Evolutionary conservation across 257 asterid species (phyloP).

Genomic region (Handroanthus guayacan): DNA sequence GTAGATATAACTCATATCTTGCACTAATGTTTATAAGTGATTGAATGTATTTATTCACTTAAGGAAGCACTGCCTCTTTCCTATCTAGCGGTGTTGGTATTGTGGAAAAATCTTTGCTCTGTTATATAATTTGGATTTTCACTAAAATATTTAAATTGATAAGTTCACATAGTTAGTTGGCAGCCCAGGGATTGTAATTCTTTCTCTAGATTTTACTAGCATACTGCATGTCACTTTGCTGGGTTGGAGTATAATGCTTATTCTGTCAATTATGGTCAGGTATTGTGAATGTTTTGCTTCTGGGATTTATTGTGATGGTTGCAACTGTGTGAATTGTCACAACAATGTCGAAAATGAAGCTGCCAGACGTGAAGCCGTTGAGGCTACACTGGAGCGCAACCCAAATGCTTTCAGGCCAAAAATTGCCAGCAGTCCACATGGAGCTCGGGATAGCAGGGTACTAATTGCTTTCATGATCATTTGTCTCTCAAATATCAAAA

Average conservation of each 20-base stretch:
- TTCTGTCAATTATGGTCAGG: constrained; percentile 54
- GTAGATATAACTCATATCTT: constrained; percentile 1
- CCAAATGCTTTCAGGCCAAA: constrained; percentile 97
- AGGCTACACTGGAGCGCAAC: constrained; percentile 89
- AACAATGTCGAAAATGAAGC: constrained; percentile 85
- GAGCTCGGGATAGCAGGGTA: constrained; percentile 83
- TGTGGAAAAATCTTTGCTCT: not conserved
- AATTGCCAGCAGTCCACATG: constrained; percentile 93
- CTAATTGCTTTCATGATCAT: not conserved
- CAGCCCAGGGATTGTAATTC: constrained; percentile 8
- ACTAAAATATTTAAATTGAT: not conserved
- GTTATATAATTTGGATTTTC: constrained; percentile 4
- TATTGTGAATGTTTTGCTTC: constrained; percentile 99
- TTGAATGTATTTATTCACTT: constrained; percentile 6
- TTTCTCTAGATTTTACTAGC: constrained; percentile 2
- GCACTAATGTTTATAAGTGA: not conserved
- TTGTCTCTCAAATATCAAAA: not conserved
- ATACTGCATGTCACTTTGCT: constrained; percentile 4
- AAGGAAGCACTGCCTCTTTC: constrained; percentile 13
- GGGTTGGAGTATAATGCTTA: constrained; percentile 18
- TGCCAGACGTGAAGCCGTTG: constrained; percentile 92
- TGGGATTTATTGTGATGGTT: constrained; percentile 90
- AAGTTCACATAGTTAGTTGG: constrained; percentile 3
- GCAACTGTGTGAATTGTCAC: constrained; percentile 91
- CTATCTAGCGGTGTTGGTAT: not conserved